A percentile compares a stretch with the other conserved stretches of the same genome.
These are phyloP conservation scores for Trichosporon asahii DNA, from an alignment of 1,284 basidiomycete genomes.

Conservation along the genomic window DNA sequence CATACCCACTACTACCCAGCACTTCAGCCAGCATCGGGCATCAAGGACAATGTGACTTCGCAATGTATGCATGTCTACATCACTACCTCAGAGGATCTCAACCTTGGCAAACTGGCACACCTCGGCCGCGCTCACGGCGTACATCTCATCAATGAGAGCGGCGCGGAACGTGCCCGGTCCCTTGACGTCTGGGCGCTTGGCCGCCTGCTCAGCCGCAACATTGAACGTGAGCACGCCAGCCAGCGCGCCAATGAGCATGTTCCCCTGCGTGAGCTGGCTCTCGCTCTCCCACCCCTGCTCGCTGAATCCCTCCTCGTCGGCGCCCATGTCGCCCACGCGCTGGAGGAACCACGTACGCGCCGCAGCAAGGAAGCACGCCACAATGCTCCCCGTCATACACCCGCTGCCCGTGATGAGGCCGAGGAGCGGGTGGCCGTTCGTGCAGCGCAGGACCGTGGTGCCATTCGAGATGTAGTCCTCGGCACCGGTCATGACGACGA, in stretches of 20 bases:
- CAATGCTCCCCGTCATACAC: constrained; percentile 66
- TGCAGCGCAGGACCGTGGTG: constrained; percentile 61
- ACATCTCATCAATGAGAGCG: constrained; percentile 79
- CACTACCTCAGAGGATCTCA: constrained; percentile 28
- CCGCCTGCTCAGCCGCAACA: constrained; percentile 78
- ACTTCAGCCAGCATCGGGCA: background rate
- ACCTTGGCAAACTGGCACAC: constrained; percentile 59
- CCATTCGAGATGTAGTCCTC: constrained; percentile 88
- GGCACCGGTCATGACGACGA: constrained; percentile 78
- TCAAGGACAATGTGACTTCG: background rate
- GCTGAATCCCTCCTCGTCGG: background rate
- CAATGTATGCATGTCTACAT: constrained; percentile 2
- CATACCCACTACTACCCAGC: background rate
- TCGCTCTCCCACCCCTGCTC: constrained; percentile 24
- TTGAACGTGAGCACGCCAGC: constrained; percentile 77
- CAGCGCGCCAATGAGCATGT: constrained; percentile 70
- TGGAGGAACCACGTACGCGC: constrained; percentile 54
- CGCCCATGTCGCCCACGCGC: constrained; percentile 19
- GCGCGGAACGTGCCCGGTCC: constrained; percentile 86
- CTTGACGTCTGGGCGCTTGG: constrained; percentile 62
- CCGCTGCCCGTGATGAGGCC: constrained; percentile 84
- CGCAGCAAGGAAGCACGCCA: constrained; percentile 66
- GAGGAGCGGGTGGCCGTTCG: constrained; percentile 74
- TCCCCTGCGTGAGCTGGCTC: constrained; percentile 60
- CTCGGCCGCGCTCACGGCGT: constrained; percentile 60